Conservation (phyloP, 495 filamentous ascomycete genomes). For the Talaromyces stipitatus region DNA sequence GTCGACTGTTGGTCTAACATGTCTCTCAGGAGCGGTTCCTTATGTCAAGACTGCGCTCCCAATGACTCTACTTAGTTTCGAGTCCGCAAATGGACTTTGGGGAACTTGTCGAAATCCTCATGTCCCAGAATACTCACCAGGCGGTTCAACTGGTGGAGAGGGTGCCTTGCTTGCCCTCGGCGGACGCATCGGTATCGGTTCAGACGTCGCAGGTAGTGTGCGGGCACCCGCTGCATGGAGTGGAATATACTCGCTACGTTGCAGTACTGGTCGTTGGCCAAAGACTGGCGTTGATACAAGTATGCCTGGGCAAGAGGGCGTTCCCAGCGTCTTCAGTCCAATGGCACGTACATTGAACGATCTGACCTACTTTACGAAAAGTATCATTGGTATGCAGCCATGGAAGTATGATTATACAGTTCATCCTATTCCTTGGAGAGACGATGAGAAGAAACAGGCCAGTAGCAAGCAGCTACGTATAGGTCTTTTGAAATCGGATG, state of each 20-base stretch:
- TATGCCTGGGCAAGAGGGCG: slow-evolving; percentile 92
- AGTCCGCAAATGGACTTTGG: slow-evolving; percentile 86
- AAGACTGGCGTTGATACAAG: slow-evolving; percentile 78
- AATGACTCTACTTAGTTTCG: slow-evolving; percentile 84
- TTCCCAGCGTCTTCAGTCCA: slow-evolving; percentile 82
- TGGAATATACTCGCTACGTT: slow-evolving; percentile 83
- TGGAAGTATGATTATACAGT: slow-evolving; percentile 88
- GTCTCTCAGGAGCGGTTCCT: slow-evolving; percentile 68
- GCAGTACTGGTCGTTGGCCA: slow-evolving; percentile 93
- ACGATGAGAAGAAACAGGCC: slow-evolving; percentile 49
- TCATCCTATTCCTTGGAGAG: slow-evolving; percentile 77
- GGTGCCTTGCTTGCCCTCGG: slow-evolving; percentile 78
- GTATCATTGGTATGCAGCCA: slow-evolving; percentile 73
- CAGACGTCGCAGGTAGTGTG: slow-evolving; percentile 90
- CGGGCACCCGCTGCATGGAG: slow-evolving; percentile 83
- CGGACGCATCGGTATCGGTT: slow-evolving; percentile 86
- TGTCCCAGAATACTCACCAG: slow-evolving; percentile 74
- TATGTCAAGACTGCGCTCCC: slow-evolving; percentile 97
- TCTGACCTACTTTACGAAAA: slow-evolving; percentile 75
- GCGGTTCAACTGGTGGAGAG: slow-evolving; percentile 89
- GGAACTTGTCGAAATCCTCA: slow-evolving; percentile 80
- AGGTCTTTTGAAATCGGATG: slow-evolving; percentile 74
- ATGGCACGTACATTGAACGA: slow-evolving; percentile 88
- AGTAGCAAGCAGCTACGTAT: slow-evolving; percentile 57
- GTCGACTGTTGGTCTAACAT: background rate